Percentiles rank a stretch among this genome's conserved stretches.
phyloP scores from a whole-genome alignment of 345 rosid species.

The Clarkia xantiana region DNA sequence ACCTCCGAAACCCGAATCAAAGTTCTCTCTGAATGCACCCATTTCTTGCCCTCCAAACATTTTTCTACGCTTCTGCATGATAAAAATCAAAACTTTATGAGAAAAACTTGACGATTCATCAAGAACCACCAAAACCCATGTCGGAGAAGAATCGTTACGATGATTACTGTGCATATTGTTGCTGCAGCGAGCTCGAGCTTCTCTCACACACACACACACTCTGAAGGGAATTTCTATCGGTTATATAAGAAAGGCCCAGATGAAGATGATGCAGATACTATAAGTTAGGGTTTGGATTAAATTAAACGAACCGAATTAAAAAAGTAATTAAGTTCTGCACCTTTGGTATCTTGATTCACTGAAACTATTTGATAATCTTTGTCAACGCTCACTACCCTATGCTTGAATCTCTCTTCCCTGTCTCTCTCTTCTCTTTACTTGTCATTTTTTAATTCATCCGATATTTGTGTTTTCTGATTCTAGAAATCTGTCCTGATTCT shows the following conservation, averaged over 20 bases:
- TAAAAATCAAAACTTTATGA: not conserved
- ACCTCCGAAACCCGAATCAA: conserved; percentile 25
- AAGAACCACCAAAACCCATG: not conserved
- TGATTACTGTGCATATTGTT: not conserved
- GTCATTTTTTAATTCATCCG: not conserved
- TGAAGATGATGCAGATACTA: no score
- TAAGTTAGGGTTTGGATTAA: not conserved
- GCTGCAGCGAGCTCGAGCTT: not conserved
- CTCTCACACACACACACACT: not conserved
- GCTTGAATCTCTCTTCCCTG: not conserved
- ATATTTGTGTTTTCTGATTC: conserved; percentile 7
- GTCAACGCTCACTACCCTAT: conserved; percentile 3
- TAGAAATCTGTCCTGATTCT: conserved; percentile 4
- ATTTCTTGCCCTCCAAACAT: conserved; percentile 33
- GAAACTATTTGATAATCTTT: not conserved
- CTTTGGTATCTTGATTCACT: not conserved
- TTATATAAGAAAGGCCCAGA: no score
- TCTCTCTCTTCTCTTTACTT: not conserved
- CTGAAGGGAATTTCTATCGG: not conserved
- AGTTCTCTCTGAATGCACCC: conserved; percentile 30
- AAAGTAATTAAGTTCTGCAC: not conserved
- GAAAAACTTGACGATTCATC: not conserved
- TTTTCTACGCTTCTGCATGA: conserved; percentile 13
- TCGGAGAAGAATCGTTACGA: no score
- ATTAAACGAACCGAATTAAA: not conserved